Conservation (phyloP, 2,329 filamentous ascomycete species). For the Macrophomina phaseolina region DNA sequence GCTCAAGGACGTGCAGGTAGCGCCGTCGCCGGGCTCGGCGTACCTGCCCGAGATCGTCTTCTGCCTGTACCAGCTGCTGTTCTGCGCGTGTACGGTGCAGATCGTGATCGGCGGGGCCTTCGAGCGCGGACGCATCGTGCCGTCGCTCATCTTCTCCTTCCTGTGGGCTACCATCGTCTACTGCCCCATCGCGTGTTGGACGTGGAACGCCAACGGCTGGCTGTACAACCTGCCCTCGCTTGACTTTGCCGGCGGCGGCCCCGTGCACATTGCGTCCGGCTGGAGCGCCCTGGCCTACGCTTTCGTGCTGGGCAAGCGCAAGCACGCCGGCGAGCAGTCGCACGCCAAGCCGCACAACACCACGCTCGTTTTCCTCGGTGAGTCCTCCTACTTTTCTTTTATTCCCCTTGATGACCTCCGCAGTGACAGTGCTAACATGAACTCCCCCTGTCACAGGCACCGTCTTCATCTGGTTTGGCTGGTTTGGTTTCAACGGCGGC, state of each 20-base stretch:
- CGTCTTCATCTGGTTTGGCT: slow-evolving; percentile 69
- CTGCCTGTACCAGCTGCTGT: slow-evolving; percentile 69
- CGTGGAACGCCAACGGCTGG: slow-evolving; percentile 72
- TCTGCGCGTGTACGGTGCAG: slow-evolving; percentile 66
- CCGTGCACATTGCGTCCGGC: slow-evolving; percentile 68
- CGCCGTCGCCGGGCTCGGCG: slow-evolving; percentile 63
- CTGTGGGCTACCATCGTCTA: slow-evolving; percentile 70
- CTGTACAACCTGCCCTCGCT: slow-evolving; percentile 64
- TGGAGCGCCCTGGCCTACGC: slow-evolving; percentile 69
- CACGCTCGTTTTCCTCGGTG: slow-evolving; percentile 62
- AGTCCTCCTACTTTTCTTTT: neutral
- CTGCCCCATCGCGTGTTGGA: slow-evolving; percentile 68
- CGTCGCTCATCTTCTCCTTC: slow-evolving; percentile 68
- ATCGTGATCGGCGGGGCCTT: slow-evolving; percentile 70
- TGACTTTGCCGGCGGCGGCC: slow-evolving; percentile 67
- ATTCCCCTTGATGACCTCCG: no score
- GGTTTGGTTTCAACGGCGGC: slow-evolving; percentile 66
- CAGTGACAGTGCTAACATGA: no score
- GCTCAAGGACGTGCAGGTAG: slow-evolving; percentile 64
- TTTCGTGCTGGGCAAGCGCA: slow-evolving; percentile 65
- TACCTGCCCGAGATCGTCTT: slow-evolving; percentile 69
- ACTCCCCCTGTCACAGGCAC: slow-evolving; percentile 51
- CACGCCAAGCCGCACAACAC: slow-evolving; percentile 67
- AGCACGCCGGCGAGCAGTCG: slow-evolving; percentile 53
- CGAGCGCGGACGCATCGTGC: slow-evolving; percentile 67